Evolutionary conservation across 2,329 filamentous ascomycete species (phyloP), one percentile per base, ranked within the genome.

Genomic region (Pseudocercospora ulei): DNA sequence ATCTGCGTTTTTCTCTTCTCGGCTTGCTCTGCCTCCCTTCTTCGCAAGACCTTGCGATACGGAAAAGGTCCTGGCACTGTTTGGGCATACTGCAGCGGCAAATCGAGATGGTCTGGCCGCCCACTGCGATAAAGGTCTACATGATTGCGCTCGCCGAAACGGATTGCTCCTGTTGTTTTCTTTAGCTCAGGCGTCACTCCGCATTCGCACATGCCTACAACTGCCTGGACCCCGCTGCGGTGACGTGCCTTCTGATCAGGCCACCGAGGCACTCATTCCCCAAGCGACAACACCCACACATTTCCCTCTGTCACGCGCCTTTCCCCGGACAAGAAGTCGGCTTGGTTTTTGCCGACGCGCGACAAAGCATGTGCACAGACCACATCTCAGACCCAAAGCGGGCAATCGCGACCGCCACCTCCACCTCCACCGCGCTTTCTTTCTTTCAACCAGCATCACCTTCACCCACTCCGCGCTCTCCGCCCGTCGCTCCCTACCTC

Each of bases 1-100:
- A 11, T 56, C 51, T 12, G 60, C 46, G 28, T 50, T 48, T 33
- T 51, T 50, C 23, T 57, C 51, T 12, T 64, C 57, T 19, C 62
- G 60, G 36, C 65, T 65, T 35, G 67, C 67, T 51, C 75, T 74
- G 17, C 64, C 69, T 23, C 68, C 68, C 54, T 75, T 75, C 48
- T 75, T 76, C 33, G 57, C 55, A 11, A 67, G 55, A 5, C 44
- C 23, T 2, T 58, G 49, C 13, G 65, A 66, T 13, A 58, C 64
- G 13, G 65, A 61, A 54, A 75, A 73, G 33, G 29, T 13, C 28
- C 31, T 38, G 4, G 14, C 11, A 11, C 12, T 35, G 14, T 23
- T 23, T 5, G 23, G 14, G 42, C 40, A 11, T 7, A 24, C 14
- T 26, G 27, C 3, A 13, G 23, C 13, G 7, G 14, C 29, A 22